These are phyloP conservation scores for Acanthamoeba rhysodes DNA, from an alignment of 208 protist species.

Conservation along the genomic window DNA sequence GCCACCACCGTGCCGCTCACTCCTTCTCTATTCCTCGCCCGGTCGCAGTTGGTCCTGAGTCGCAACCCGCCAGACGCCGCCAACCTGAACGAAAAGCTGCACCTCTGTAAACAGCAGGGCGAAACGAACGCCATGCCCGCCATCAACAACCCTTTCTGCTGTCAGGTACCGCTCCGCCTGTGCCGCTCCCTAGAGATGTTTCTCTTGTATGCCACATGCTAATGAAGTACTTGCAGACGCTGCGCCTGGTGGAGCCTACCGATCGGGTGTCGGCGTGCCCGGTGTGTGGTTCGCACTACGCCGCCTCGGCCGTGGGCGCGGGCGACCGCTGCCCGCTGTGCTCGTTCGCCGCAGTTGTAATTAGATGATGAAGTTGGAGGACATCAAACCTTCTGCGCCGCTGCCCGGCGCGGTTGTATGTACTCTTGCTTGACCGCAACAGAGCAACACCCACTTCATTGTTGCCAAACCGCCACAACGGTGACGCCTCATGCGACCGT, in stretches of 20 bases:
- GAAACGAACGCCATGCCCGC: conserved; percentile 2
- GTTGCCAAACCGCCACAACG: not conserved
- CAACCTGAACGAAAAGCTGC: conserved; percentile 36
- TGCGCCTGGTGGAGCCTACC: not conserved
- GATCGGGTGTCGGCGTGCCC: not conserved
- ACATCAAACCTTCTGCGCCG: too few relatives aligned
- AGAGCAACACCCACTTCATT: not conserved
- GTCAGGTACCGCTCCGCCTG: not conserved
- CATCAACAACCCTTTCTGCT: conserved; percentile 33
- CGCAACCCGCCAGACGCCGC: conserved; percentile 46
- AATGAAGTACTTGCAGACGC: not conserved
- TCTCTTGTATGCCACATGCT: too few relatives aligned
- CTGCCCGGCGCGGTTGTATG: too few relatives aligned
- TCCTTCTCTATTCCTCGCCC: not conserved
- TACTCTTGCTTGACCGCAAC: too few relatives aligned
- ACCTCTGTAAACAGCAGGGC: conserved; percentile 7
- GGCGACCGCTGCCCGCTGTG: not conserved
- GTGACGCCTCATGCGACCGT: not conserved
- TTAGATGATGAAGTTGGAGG: not conserved
- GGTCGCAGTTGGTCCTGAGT: not conserved
- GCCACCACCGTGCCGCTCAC: not conserved
- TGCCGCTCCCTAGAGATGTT: not conserved
- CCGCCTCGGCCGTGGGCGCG: not conserved
- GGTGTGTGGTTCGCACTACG: conserved; percentile 1
- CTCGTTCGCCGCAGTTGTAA: conserved; percentile 15